Conservation (phyloP, 202 grass and related monocot species). For the Thinopyrum obtusiflorum region DNA sequence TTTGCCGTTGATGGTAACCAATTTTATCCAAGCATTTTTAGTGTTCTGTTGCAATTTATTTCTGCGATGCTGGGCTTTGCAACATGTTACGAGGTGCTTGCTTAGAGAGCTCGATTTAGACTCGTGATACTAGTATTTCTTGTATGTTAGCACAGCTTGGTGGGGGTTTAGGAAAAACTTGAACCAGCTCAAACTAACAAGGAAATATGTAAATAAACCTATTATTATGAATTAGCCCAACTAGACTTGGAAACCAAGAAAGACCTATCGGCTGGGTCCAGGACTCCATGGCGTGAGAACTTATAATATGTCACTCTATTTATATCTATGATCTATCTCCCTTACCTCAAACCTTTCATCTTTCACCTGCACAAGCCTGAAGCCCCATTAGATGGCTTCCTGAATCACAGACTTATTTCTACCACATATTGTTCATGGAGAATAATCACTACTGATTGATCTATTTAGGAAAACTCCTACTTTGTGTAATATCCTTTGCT, state of each 20-base stretch:
- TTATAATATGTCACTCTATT: not conserved
- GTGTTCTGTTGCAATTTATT: no score
- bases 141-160: not conserved
- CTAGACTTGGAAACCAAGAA: not conserved
- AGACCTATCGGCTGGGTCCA: not conserved
- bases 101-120: slow-evolving; percentile 3
- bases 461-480: not conserved
- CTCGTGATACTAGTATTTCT: not conserved
- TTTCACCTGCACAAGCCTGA: not conserved
- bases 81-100: not conserved
- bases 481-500: not conserved
- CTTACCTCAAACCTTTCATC: not conserved
- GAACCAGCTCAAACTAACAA: not conserved
- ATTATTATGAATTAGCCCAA: not conserved
- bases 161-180: not conserved
- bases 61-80: not conserved
- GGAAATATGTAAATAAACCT: not conserved
- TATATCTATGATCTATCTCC: not conserved
- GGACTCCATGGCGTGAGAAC: not conserved
- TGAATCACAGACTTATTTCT: not conserved
- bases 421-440: not conserved
- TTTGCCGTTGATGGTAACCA: no score
- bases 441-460: not conserved
- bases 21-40: no score
- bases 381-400: not conserved